phyloP scores from a whole-genome alignment of 2,329 filamentous ascomycete genomes.

The Aspergillus sergii region DNA sequence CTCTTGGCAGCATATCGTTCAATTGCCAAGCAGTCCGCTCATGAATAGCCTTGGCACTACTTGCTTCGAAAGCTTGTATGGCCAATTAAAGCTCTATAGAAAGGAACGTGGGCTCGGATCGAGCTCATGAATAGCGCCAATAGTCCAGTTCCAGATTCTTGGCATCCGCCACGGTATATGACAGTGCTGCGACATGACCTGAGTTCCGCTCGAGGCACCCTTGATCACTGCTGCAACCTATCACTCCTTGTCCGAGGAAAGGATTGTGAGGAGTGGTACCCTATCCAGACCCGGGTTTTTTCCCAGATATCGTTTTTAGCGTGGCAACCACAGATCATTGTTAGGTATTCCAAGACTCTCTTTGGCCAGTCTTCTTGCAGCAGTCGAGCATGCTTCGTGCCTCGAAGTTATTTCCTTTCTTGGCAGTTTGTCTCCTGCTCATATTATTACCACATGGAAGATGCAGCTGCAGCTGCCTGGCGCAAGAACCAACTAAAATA shows the following conservation, averaged over 20 bases:
- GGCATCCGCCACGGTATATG: not conserved
- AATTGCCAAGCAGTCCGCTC: constrained; percentile 6
- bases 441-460: not conserved
- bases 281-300: not conserved
- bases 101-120: constrained; percentile 10
- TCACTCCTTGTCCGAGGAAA: not conserved
- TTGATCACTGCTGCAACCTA: not conserved
- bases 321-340: not conserved
- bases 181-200: not conserved
- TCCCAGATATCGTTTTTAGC: not conserved
- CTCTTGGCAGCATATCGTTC: constrained; percentile 1
- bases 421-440: not conserved
- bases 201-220: not conserved
- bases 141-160: constrained; percentile 2
- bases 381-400: not conserved
- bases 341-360: not conserved
- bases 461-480: not conserved
- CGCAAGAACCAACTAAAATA: not conserved
- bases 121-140: not conserved
- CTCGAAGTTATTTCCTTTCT: not conserved
- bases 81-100: constrained; percentile 9
- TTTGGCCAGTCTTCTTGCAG: constrained; percentile 1
- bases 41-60: not conserved
- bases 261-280: not conserved
- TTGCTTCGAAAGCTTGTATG: constrained; percentile 4